Base-by-base conservation (phyloP, 1,284 basidiomycete species). In the Amylostereum chailletii region DNA sequence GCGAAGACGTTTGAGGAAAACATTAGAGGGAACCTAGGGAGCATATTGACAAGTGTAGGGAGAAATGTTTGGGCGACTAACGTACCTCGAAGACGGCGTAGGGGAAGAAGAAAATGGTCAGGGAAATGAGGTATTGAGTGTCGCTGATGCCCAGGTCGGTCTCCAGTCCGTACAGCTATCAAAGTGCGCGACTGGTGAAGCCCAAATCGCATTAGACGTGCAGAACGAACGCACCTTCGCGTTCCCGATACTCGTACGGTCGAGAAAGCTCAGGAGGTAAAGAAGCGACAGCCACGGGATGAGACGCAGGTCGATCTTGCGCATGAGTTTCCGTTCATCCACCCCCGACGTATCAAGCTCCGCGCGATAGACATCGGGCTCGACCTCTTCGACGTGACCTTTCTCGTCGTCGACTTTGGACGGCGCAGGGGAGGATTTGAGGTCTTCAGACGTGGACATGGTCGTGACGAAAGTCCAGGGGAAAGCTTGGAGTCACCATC, bases 191-290 rank as follows among this genome's bases (percentile, higher is more conserved):
- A 19, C 10, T 9, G 27, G 36, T 19, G 9, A 6, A 6, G 9
- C 11, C 2, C 9, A 4, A 33, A 37, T 6, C 27, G 30, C 32
- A n/a, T 10, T 9, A 30, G 3, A 7, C 5, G 5, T 5, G 40
- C n/a, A 19, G 31, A 11, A 19, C 42, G 47, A 5, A 52, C 62
- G 49, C 51, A 86, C 79, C 67, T 79, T 82, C 9, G 86, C 86
- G 65, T 90, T 90, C 61, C 87, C 89, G 56, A 91, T 86, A 58
- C 85, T 87, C 41, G 86, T 84, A 49, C 89, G 77, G 65, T 91
- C 89, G 46, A 84, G 65, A 66, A 86, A 86, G 55, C 82, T 83
- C 41, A 90, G 69, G 34, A 90, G 71, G 64, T 89, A 90, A 53
- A 90, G 65, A 52, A 91, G 74, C 29, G 81, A 77, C 46, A 85